Conservation (phyloP, 305 asterid species). For the Fraxinus nigra region DNA sequence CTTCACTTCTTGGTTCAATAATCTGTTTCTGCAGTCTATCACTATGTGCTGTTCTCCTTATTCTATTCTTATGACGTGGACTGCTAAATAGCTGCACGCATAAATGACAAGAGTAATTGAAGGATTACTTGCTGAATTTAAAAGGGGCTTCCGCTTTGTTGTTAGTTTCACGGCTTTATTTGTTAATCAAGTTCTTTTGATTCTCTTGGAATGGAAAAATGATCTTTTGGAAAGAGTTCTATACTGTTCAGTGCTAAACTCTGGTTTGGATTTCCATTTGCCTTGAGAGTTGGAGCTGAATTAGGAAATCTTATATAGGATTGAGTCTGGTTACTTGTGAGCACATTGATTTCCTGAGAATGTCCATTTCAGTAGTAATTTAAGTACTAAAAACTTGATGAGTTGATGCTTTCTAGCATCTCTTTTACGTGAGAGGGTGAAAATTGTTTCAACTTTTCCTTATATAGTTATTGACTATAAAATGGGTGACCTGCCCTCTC, state of each 20-base stretch:
- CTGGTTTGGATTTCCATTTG: background rate
- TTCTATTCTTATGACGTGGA: background rate
- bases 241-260: background rate
- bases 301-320: background rate
- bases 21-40: background rate
- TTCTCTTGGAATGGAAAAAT: background rate
- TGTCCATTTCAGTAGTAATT: background rate
- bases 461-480: background rate
- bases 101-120: background rate
- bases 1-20: background rate
- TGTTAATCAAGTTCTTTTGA: background rate
- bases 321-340: background rate
- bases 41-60: background rate
- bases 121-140: background rate
- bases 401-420: background rate
- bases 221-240: background rate
- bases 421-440: background rate
- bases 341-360: background rate
- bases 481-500: background rate
- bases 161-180: background rate
- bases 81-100: background rate
- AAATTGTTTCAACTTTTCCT: background rate
- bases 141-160: background rate
- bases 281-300: background rate
- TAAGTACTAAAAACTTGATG: background rate